phyloP scores from a whole-genome alignment of 306 rosid genomes.

The Hippophae tibetana region DNA sequence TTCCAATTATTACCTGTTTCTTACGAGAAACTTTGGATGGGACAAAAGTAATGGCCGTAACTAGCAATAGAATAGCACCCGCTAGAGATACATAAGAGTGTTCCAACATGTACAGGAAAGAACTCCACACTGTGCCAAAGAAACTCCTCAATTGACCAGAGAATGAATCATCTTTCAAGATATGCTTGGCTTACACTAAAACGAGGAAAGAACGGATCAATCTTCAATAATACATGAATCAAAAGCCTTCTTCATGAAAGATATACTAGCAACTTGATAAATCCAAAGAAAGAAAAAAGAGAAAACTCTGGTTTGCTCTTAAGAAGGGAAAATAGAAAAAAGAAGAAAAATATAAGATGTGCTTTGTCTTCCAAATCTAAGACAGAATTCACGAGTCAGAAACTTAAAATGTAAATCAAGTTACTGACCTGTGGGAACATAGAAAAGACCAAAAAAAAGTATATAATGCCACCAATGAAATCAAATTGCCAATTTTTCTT shows the following conservation, averaged over 20 bases:
- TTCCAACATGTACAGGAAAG: constrained; percentile 62
- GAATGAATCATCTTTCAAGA: constrained; percentile 73
- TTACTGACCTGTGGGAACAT: constrained; percentile 91
- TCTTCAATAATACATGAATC: constrained; percentile 12
- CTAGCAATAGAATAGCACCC: constrained; percentile 62
- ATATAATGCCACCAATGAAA: constrained; percentile 96
- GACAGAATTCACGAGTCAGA: not conserved
- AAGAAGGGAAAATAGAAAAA: not conserved
- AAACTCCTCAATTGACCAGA: constrained; percentile 70
- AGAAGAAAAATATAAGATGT: not conserved
- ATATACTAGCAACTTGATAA: constrained; percentile 5
- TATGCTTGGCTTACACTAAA: constrained; percentile 83
- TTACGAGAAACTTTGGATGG: constrained; percentile 80
- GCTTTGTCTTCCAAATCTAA: not conserved
- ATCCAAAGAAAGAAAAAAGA: constrained; percentile 13
- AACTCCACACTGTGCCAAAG: constrained; percentile 77
- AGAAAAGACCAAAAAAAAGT: constrained; percentile 75
- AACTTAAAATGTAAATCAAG: constrained; percentile 8
- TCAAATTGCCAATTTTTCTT: constrained; percentile 99
- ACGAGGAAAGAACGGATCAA: constrained; percentile 22
- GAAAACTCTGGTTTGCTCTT: too few species aligned
- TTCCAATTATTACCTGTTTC: constrained; percentile 64
- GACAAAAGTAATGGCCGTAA: constrained; percentile 64
- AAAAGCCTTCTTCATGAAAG: not conserved
- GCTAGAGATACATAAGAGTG: constrained; percentile 61